phyloP scores from a whole-genome alignment of 768 basidiomycete species.

The Lepiota venenata region DNA sequence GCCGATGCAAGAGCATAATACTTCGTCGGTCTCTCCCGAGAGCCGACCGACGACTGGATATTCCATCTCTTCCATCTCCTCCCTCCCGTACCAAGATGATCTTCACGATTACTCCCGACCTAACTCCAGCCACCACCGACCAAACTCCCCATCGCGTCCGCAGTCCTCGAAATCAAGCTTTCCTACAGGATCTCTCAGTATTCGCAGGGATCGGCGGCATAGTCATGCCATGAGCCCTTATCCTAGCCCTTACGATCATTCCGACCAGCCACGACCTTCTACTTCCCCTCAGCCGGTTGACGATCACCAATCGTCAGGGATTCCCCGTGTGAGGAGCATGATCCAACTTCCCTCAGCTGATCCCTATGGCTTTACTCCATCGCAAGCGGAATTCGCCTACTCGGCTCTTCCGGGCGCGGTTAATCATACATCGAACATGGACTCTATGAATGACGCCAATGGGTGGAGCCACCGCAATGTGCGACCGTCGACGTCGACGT shows the following conservation, averaged over 20 bases:
- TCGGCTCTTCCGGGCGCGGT: conserved; percentile 52
- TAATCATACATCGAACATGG: conserved; percentile 39
- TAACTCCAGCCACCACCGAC: conserved; percentile 69
- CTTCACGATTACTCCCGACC: conserved; percentile 69
- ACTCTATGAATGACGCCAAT: conserved; percentile 41
- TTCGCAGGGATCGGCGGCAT: conserved; percentile 73
- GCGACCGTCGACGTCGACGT: conserved; percentile 75
- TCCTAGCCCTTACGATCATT: conserved; percentile 76
- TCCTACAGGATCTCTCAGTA: conserved; percentile 52
- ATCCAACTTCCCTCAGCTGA: conserved; percentile 76
- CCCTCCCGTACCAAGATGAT: conserved; percentile 65
- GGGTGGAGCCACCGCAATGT: conserved; percentile 51
- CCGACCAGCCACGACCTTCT: conserved; percentile 63
- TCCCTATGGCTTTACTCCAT: conserved; percentile 59
- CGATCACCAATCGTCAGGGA: conserved; percentile 40
- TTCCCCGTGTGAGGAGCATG: conserved; percentile 82
- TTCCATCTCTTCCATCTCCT: conserved; percentile 80
- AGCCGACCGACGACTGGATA: conserved; percentile 85
- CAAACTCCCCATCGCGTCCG: conserved; percentile 67
- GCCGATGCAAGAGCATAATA: conserved; percentile 65
- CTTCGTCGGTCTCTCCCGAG: conserved; percentile 78
- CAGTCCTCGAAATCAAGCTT: conserved; percentile 63
- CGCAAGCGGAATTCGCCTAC: conserved; percentile 80
- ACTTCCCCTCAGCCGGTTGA: conserved; percentile 69
- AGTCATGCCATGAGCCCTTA: conserved; percentile 88